A percentile compares a stretch with the other conserved stretches of the same genome.
phyloP scores from a whole-genome alignment of 768 basidiomycete genomes.

The Collybia sordida region DNA sequence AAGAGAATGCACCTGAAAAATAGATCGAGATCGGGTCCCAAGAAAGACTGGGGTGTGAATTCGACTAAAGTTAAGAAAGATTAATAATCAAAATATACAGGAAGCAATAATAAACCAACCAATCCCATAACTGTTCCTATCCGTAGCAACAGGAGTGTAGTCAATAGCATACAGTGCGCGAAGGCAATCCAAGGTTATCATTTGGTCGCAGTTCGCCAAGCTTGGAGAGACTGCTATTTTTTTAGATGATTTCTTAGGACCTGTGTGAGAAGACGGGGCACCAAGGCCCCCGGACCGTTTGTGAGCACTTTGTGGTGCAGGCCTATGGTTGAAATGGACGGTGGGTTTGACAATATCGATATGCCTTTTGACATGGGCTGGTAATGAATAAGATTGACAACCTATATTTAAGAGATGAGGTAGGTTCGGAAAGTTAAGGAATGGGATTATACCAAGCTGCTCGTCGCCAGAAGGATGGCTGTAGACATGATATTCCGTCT shows the following conservation, averaged over 20 bases:
- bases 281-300: conserved; percentile 20
- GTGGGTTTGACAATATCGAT: conserved; percentile 45
- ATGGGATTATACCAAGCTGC: conserved; percentile 34
- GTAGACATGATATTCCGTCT: conserved; percentile 48
- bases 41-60: conserved; percentile 49
- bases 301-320: conserved; percentile 15
- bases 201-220: conserved; percentile 27
- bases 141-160: conserved; percentile 28
- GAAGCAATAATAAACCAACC: conserved; percentile 17
- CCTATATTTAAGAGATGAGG: conserved; percentile 19
- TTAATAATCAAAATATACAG: neutral
- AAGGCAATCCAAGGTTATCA: conserved; percentile 39
- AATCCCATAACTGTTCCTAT: conserved; percentile 39
- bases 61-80: conserved; percentile 33
- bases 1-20: conserved; percentile 30
- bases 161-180: conserved; percentile 38
- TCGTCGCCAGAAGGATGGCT: conserved; percentile 36
- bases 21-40: conserved; percentile 42
- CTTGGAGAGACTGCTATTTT: conserved; percentile 15
- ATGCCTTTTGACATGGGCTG: conserved; percentile 36
- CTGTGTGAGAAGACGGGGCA: conserved; percentile 12
- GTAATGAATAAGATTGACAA: conserved; percentile 39
- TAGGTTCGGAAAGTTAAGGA: neutral
- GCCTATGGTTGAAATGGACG: conserved; percentile 37
- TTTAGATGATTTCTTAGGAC: conserved; percentile 18